Base-by-base conservation (phyloP, 106 monocot genomes). In the Triglochin maritima region DNA sequence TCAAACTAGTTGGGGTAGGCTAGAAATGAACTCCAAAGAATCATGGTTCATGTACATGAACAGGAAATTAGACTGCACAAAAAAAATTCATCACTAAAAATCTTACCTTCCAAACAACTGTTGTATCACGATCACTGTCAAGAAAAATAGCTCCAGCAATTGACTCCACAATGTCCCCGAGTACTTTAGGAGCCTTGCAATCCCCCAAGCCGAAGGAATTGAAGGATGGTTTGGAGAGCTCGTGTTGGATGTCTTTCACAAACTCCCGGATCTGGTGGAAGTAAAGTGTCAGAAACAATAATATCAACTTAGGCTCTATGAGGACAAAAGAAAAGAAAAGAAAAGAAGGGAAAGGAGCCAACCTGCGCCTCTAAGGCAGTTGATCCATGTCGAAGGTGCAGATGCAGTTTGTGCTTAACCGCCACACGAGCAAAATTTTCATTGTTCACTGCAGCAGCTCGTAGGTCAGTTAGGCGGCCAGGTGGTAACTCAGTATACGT, bases 401-500 rank as follows among this genome's bases (percentile, higher is more conserved):
- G 16, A 65, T 98, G 91, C 47, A 98, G 80, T 50, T 88, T 91
- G 66, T 88, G 85, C 78, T 85, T 98, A 5, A 98, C 96, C 51
- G 91, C 88, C 49, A 91, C 88, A 69, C 96, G 78, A 63, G 96
- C 96, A 80, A 98, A 98, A 63, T 98, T 98, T 77, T 98, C 96
- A 82, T 98, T 98, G 67, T 91, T 98, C 17, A 98, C 96, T 13
- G 96, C 96, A 65, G 96, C 91, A 68, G 96, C 96, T 71, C 96
- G 69, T 61, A 98, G 67, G 72, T 98, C 96, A 13, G 96, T 98
- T 13, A 98, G 74, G 15, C 96, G 77, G 2, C 96, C 96, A 48
- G 96, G 96, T 60, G 96, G 96, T 59, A 98, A 66, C 65, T 86
- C 76, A 6, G 91, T 88, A 65, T 98, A 91, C 7, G 84, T 84